Evolutionary conservation across 805 yeast species (phyloP), one percentile per base, ranked within the genome.

Genomic region (Candida glaebosa): DNA sequence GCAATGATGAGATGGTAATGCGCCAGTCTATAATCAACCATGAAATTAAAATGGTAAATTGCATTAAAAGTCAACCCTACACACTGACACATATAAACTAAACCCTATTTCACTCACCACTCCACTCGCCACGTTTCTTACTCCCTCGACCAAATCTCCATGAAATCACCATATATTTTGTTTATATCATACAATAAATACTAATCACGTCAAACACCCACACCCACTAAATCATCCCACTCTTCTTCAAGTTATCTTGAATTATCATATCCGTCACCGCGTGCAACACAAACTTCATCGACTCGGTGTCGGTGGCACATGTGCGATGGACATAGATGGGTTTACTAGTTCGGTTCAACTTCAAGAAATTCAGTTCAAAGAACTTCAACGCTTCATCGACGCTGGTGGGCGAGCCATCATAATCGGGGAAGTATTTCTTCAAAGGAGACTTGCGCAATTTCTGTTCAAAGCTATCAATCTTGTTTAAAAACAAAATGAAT

Each of bases 231-330:
- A 85, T 73, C 36, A 88, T 67, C 3, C 96, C 96, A 56, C 88
- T 82, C 54, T 76, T 78, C 61, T 82, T 79, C 59, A 91, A 63
- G 57, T 86, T 90, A 53, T 85, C 85, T 57, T 86, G 91, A 22
- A 91, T 78, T 36, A 93, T 78, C 78, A 88, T 74, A 65, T 93
- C 98, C 1, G 97, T 88, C 6, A 89, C 96, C 0, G 98, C 96
- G 3, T 86, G 78, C 42, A 93, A 71, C 14, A 93, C 96, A 56
- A 90, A 91, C 55, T 78, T 76, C 96, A 93, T 93, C 20, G 89
- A 78, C 41, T 78, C 72, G 0, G 95, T 79, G 60, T 93, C 98
- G 0, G 99, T 93, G 0, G 99, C 99, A 65, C 97, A 89, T 1
- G 99, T 93, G 49, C 89, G 70, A 65, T 89, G 96, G 17, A 87